A percentile compares a stretch with the other conserved stretches of the same genome.
Conservation (phyloP, 345 rosid genomes). For the Brassica cretica region DNA sequence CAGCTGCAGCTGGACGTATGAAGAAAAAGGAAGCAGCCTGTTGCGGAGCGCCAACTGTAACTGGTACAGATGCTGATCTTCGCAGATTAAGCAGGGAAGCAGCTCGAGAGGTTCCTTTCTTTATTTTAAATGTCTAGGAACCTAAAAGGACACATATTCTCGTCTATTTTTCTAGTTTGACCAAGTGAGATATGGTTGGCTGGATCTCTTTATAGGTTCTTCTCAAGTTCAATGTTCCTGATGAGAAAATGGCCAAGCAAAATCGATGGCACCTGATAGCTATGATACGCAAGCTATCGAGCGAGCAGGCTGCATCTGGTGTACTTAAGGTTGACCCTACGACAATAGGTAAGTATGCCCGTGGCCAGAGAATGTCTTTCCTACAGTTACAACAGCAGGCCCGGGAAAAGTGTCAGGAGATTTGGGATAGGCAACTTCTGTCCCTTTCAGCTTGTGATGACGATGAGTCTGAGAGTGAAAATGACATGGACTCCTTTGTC, state of each 20-base stretch:
- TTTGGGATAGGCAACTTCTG: constrained; percentile 93
- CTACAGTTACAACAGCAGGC: constrained; percentile 98
- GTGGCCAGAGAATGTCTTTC: constrained; percentile 97
- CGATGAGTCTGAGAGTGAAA: constrained; percentile 84
- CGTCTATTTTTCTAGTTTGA: constrained; percentile 18
- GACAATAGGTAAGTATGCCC: constrained; percentile 90
- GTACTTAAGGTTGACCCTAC: constrained; percentile 83
- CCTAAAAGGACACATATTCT: neutral
- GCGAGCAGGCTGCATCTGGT: constrained; percentile 97
- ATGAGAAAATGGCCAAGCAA: constrained; percentile 82
- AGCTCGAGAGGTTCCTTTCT: constrained; percentile 77
- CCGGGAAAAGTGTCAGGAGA: constrained; percentile 96
- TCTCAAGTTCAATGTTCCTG: constrained; percentile 87
- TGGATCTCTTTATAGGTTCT: constrained; percentile 60
- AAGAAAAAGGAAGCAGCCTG: constrained; percentile 82
- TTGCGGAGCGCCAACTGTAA: constrained; percentile 85
- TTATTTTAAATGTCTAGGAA: constrained; percentile 23
- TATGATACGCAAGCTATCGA: constrained; percentile 95
- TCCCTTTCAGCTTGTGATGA: constrained; percentile 76
- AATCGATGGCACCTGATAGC: constrained; percentile 99
- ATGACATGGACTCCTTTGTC: constrained; percentile 96
- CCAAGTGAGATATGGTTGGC: constrained; percentile 8
- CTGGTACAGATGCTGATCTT: constrained; percentile 98
- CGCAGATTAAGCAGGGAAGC: constrained; percentile 99
- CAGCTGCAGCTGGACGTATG: constrained; percentile 65